phyloP scores from a whole-genome alignment of 345 rosid genomes.

The Salix brachista region DNA sequence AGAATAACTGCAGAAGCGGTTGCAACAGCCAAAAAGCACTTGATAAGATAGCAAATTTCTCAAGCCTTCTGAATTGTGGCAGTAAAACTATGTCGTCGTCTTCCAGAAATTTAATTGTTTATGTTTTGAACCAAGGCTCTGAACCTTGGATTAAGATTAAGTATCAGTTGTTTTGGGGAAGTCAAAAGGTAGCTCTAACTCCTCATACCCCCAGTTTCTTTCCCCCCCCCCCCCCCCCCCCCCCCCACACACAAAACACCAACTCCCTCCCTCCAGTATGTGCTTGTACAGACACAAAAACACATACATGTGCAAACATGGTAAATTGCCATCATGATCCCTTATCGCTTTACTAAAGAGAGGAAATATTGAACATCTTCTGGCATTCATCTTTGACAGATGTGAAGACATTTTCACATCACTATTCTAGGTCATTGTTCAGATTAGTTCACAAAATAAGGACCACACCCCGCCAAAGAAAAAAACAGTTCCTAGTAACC shows the following conservation, averaged over 20 bases:
- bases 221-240: not conserved
- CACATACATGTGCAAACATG: not conserved
- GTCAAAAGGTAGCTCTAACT: not conserved
- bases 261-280: not conserved
- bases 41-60: not conserved
- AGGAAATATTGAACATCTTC: not conserved
- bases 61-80: not conserved
- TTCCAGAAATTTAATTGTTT: not conserved
- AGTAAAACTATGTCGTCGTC: not conserved
- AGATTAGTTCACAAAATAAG: not conserved
- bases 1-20: not conserved
- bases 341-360: not conserved
- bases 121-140: not conserved
- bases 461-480: not conserved
- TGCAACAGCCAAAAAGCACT: constrained; percentile 11
- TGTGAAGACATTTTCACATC: not conserved
- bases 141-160: not conserved
- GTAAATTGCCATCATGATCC: not conserved
- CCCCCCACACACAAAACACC: not conserved
- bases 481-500: not conserved
- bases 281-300: not conserved
- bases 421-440: not conserved
- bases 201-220: not conserved
- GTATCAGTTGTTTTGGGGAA: not conserved
- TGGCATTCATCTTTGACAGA: not conserved